Evolutionary conservation across 257 asterid genomes (phyloP).

Genomic region (Nicotiana benthamiana): DNA sequence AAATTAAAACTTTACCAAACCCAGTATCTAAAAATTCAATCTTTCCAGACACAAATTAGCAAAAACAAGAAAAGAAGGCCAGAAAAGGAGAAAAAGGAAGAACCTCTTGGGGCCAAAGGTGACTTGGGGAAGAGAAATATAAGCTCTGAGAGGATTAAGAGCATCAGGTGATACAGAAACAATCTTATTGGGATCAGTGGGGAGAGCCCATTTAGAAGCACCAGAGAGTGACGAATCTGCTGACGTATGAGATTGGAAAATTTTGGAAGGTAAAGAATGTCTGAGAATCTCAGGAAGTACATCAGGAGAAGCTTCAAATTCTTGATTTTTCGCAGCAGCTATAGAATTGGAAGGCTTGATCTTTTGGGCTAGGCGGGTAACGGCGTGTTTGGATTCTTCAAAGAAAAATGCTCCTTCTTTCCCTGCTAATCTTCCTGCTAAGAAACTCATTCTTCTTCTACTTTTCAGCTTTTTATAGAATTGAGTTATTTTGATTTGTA

Average conservation of each 20-base stretch:
- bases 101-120: slow-evolving; percentile 84
- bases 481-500: not conserved
- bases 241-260: slow-evolving; percentile 29
- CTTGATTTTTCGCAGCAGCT: not conserved
- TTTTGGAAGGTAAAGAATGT: slow-evolving; percentile 68
- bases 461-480: not conserved
- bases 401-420: slow-evolving; percentile 79
- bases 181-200: slow-evolving; percentile 26
- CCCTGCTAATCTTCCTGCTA: slow-evolving; percentile 67
- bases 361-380: slow-evolving; percentile 28
- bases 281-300: slow-evolving; percentile 76
- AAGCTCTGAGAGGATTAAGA: slow-evolving; percentile 68
- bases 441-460: slow-evolving; percentile 54
- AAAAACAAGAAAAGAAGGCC: not conserved
- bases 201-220: slow-evolving; percentile 66
- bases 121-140: slow-evolving; percentile 78
- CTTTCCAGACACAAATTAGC: not conserved
- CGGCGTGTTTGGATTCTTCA: slow-evolving; percentile 86
- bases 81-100: not conserved
- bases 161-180: slow-evolving; percentile 48
- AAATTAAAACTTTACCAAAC: not conserved
- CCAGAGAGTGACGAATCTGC: slow-evolving; percentile 32
- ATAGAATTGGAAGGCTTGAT: slow-evolving; percentile 13
- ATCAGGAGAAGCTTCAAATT: slow-evolving; percentile 37
- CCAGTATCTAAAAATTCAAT: not conserved